Base-by-base conservation (phyloP, 1,284 basidiomycete species). In the Mycosarcoma mackinlayi region DNA sequence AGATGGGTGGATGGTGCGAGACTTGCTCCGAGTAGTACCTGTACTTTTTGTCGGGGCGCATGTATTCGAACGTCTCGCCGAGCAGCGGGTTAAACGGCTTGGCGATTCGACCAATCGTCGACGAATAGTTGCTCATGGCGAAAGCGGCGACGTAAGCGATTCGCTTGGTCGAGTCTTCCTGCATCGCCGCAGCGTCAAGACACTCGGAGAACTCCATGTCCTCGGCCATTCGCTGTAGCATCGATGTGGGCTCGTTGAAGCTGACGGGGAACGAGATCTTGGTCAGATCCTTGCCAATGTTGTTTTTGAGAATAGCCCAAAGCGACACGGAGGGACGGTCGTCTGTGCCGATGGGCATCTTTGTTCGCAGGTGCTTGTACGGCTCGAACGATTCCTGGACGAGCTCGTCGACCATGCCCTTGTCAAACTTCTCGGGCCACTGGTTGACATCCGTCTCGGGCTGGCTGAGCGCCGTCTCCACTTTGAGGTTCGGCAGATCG, bases 51-150 rank as follows among this genome's bases (percentile, higher is more conserved):
- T 95, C 92, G 21, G 92, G 84, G 42, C 90, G 86, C 38, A 92
- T 92, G 80, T 97, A 96, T 84, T 98, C 95, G 78, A 95, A 98
- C 2, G 93, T 95, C 85, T 98, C 94, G 59, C 88, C 86, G 80
- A 89, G 80, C 49, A 84, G 71, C 7, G 83, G 84, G 72, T 80
- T 82, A 71, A 83, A 79, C 3, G 77, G 78, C 63, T 82, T 82
- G 39, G 81, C 80, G 41, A 83, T 69, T 28, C 81, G 73, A 4
- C 82, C 84, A 72, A 96, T 93, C 0, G 95, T 98, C 25, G 92
- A 94, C 11, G 92, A 93, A 84, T 98, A 98, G 85, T 98, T 98
- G 37, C 91, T 93, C 92, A 96, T 96, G 2, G 94, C 95, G 83
- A 98, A 98, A 0, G 93, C 95, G 11, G 92, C 93, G 4, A 98